Base-by-base conservation (phyloP, 2,329 filamentous ascomycete genomes). In the Colletotrichum somersetense region DNA sequence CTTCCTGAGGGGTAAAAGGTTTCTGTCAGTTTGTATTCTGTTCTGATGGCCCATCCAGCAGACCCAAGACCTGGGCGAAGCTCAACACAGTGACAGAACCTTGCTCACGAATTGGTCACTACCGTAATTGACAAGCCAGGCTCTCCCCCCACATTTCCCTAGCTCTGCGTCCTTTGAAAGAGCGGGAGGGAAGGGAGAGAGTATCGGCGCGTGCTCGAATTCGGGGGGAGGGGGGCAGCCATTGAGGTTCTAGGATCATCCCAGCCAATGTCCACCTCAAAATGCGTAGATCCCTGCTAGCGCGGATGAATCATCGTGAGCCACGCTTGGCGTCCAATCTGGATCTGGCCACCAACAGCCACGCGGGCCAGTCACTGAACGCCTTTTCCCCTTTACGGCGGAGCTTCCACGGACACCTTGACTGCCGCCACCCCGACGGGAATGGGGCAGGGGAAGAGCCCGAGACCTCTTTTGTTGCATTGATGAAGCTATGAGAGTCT, bases 271-370 rank as follows among this genome's bases (percentile, higher is more conserved):
- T 8, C 50, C 8, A 5, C 16, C 66, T 35, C 18, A 20, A 4
- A 20, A 33, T 23, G 30, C 23, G 20, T 20, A 3, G 38, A 55
- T 40, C 53, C 66, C 48, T 64, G 46, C 66, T 72, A 72, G 69
- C 69, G 69, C 66, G 52, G 69, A 72, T 72, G 66, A 72, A 69
- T 72, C 69, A 72, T 72, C 46, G 26, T 72, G 66, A 72, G 59
- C 69, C 59, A 72, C 58, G n/a, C 59, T 69, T 64, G 53, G 66
- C 53, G 55, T 40, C 23, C 44, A 42, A 44, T 12, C 30, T 14
- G 18, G 26, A 26, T 67, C 65, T 50, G 42, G 58, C 64, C 64
- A 68, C 57, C n/a, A 26, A 2, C 30, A 8, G 33, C 46, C 6
- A 62, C n/a, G 58, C 42, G 26, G 48, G 10, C n/a, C 23, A 42